phyloP scores from a whole-genome alignment of 176 grass and related monocot species.

The Calamus simplicifolius region DNA sequence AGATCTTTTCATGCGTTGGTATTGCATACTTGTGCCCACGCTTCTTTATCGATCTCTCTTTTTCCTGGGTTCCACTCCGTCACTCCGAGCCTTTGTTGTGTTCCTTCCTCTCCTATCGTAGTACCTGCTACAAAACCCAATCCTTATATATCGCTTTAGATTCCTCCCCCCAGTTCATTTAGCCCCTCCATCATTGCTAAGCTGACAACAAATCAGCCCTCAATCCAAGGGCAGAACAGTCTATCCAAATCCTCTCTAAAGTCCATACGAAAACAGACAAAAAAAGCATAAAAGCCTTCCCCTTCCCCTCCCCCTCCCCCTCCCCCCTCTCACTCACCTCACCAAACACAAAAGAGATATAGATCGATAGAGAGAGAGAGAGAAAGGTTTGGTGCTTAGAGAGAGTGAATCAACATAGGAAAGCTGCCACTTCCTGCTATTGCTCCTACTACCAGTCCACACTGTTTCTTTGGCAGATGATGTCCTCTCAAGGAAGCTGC shows the following conservation, averaged over 20 bases:
- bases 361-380: conserved; percentile 16
- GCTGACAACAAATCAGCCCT: conserved; percentile 16
- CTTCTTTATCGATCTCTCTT: not conserved
- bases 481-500: conserved; percentile 98
- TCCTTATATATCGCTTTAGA: conserved; percentile 88
- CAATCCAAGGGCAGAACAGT: conserved; percentile 1
- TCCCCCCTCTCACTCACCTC: conserved; percentile 17
- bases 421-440: conserved; percentile 41
- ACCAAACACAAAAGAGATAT: not conserved
- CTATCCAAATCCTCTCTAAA: not conserved
- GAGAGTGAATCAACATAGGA: conserved; percentile 51
- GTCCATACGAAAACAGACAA: conserved; percentile 13
- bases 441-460: conserved; percentile 29
- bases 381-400: conserved; percentile 27
- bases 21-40: not conserved
- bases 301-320: conserved; percentile 16
- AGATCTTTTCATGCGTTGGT: no score
- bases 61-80: not conserved
- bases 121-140: conserved; percentile 27
- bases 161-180: conserved; percentile 48
- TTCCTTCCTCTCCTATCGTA: not conserved
- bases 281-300: conserved; percentile 16
- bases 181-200: conserved; percentile 28
- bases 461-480: conserved; percentile 87
- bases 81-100: not conserved